Base-by-base conservation (phyloP, 495 filamentous ascomycete genomes). In the Xylaria nigripes region DNA sequence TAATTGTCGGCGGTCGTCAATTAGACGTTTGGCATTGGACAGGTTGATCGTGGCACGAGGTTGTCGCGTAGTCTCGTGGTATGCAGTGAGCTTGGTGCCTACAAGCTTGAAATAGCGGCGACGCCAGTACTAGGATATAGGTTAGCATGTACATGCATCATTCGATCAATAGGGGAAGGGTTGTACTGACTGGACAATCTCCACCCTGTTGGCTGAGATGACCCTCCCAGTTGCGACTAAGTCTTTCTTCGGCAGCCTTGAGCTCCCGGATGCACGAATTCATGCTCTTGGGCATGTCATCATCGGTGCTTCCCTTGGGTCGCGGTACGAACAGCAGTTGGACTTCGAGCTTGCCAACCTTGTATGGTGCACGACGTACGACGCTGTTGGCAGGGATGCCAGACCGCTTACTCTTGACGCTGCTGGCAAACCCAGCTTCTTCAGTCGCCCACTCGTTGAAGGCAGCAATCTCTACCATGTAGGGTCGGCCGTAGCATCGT, bases 201-300 rank as follows among this genome's bases (percentile, higher is more conserved):
- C 93, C 93, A 57, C 93, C 93, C 68, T 98, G 93, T 66, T 98
- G 93, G 59, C 89, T 95, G 29, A 98, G 76, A 63, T 85, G 84
- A 15, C 93, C 94, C 68, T 97, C 92, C 77, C 78, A 95, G 57
- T 76, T 84, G 38, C 84, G 82, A 29, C 83, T 70, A 25, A 84
- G 77, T 49, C 83, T 75, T 59, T 81, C 84, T 63, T 94, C 88
- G 9, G 91, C 90, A 40, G 92, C 88, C 59, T 85, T 86, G 72
- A 98, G 80, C 72, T 97, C 92, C 12, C 93, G 78, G 57, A 97
- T 87, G 65, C 89, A 94, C 38, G 85, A 83, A 64, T 87, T 92
- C 89, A 98, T 95, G 70, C 91, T 96, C 81, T 96, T 95, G 15
- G 93, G 93, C 86, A 97, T 95, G 58, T 96, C 93, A 29, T 95